Percentiles rank a stretch among this genome's conserved stretches.
Evolutionary conservation across 441 rosid genomes (phyloP).

Genomic region (Pelargonium exstipulatum): DNA sequence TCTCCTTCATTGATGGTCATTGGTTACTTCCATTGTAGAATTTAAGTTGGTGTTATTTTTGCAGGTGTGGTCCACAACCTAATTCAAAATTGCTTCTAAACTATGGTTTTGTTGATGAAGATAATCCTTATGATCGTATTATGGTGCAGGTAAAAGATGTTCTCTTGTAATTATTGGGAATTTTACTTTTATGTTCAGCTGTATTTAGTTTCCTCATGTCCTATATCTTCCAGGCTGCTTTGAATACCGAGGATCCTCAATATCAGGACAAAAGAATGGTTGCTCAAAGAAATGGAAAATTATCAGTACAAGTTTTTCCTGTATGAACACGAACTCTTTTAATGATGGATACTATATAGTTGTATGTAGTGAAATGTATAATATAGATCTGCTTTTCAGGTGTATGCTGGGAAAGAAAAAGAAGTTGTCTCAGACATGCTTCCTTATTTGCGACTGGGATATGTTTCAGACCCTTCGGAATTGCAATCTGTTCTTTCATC

Average conservation of each 20-base stretch:
- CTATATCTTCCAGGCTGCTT: constrained; percentile 56
- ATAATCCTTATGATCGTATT: constrained; percentile 72
- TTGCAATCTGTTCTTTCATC: constrained; percentile 92
- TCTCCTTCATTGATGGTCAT: constrained; percentile 13
- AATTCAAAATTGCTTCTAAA: constrained; percentile 86
- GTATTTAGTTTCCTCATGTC: constrained; percentile 22
- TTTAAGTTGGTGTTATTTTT: constrained; percentile 16
- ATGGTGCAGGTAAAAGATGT: constrained; percentile 50
- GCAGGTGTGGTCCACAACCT: constrained; percentile 98
- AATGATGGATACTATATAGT: constrained; percentile 12
- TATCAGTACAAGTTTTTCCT: constrained; percentile 65
- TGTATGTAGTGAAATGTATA: constrained; percentile 18
- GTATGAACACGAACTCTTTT: constrained; percentile 36
- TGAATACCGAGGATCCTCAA: constrained; percentile 90
- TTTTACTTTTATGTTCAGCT: constrained; percentile 15
- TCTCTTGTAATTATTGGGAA: constrained; percentile 12
- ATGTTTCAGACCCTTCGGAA: constrained; percentile 84
- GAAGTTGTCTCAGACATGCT: constrained; percentile 82
- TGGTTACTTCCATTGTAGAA: constrained; percentile 8
- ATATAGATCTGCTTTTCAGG: constrained; percentile 36
- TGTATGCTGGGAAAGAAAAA: constrained; percentile 74
- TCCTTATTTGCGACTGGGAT: constrained; percentile 85
- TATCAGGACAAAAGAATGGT: constrained; percentile 93
- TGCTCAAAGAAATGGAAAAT: constrained; percentile 89
- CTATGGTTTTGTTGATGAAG: constrained; percentile 94